These are phyloP conservation scores for Macrotyloma uniflorum DNA, from an alignment of 306 rosid genomes.

Conservation along the genomic window DNA sequence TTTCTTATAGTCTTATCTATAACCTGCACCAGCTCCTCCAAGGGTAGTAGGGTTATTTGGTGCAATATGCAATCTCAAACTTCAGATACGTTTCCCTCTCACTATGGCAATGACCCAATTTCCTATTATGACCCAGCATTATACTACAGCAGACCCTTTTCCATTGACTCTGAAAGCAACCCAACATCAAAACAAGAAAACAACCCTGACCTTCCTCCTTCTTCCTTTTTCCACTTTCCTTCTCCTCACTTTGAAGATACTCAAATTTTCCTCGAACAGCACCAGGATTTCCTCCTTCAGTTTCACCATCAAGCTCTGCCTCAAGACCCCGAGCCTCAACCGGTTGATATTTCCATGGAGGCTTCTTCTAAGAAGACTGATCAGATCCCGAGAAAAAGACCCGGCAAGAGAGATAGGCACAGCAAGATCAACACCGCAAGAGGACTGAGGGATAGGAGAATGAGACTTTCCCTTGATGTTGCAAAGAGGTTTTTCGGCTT, in stretches of 20 bases:
- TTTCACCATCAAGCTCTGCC: background rate
- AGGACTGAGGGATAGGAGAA: constrained; percentile 29
- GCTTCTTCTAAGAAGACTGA: background rate
- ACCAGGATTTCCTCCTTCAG: constrained; percentile 2
- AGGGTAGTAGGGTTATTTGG: background rate
- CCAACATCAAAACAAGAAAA: constrained; percentile 1
- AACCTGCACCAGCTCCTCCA: background rate
- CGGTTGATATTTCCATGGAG: background rate
- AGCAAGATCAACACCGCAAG: constrained; percentile 25
- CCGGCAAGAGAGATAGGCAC: constrained; percentile 10
- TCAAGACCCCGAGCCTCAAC: background rate
- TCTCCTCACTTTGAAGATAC: constrained; percentile 12
- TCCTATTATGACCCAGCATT: constrained; percentile 27
- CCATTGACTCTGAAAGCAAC: constrained; percentile 11
- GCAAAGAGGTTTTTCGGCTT: constrained; percentile 19
- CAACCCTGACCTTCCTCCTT: background rate
- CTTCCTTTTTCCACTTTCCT: constrained; percentile 17
- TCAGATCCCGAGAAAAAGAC: background rate
- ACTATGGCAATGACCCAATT: background rate
- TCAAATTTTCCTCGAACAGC: background rate
- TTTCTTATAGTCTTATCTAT: background rate
- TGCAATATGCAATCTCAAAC: constrained; percentile 17
- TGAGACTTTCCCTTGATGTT: constrained; percentile 31
- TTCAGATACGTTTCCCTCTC: constrained; percentile 3
- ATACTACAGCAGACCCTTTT: background rate